phyloP scores from a whole-genome alignment of 371 early-diverging fungal species.

The Thermomucor indicae-seudaticae region DNA sequence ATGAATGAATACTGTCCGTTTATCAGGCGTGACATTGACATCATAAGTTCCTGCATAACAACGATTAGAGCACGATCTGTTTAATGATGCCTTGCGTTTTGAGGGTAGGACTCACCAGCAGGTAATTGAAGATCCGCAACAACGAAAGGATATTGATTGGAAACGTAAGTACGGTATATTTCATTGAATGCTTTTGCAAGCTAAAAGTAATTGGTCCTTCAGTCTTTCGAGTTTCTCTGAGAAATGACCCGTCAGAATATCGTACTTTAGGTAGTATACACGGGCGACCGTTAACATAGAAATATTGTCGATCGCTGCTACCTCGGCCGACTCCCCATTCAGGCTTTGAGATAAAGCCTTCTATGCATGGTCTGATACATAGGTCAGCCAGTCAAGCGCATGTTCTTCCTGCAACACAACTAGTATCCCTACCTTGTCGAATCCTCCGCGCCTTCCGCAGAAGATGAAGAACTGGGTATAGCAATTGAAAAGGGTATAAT shows the following conservation, averaged over 20 bases:
- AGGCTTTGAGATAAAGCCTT: constrained; percentile 68
- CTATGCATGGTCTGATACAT: constrained; percentile 11
- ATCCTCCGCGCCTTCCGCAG: constrained; percentile 1
- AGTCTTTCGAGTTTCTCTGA: background rate
- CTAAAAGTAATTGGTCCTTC: constrained; percentile 9
- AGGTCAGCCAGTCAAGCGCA: no score
- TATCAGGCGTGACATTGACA: constrained; percentile 95
- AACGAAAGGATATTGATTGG: constrained; percentile 77
- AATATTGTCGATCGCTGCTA: constrained; percentile 79
- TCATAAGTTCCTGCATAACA: constrained; percentile 56
- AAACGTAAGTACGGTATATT: constrained; percentile 62
- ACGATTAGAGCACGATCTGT: background rate
- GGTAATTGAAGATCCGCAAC: constrained; percentile 67
- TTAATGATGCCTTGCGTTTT: background rate
- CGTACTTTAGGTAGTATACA: constrained; percentile 75
- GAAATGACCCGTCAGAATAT: no score
- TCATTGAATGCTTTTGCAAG: constrained; percentile 71
- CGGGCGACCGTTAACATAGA: constrained; percentile 88
- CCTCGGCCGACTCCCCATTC: constrained; percentile 66
- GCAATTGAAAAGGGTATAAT: constrained; percentile 51
- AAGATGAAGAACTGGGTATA: no score
- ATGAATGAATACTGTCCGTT: constrained; percentile 83
- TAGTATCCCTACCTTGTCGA: background rate
- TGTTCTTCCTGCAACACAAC: background rate
- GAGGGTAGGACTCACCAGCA: constrained; percentile 37